A percentile compares a stretch with the other conserved stretches of the same genome.
These are phyloP conservation scores for Globisporangium mamillatum DNA, from an alignment of 352 stramenopile species.

Conservation along the genomic window DNA sequence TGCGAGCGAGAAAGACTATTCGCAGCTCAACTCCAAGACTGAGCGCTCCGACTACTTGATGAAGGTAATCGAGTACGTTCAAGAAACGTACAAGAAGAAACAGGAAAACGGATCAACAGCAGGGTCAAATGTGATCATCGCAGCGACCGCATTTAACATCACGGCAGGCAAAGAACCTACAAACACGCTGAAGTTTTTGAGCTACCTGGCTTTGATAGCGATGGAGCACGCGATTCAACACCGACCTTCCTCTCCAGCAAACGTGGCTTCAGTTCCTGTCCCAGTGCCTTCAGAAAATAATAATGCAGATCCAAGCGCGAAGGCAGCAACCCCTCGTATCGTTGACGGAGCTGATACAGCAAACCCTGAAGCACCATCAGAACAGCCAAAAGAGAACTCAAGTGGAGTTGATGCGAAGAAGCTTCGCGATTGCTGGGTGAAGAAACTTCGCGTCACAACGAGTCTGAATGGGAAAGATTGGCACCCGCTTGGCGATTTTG, in stretches of 20 bases:
- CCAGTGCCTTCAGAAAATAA: background rate
- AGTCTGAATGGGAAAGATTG: constrained; percentile 69
- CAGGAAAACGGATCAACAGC: constrained; percentile 17
- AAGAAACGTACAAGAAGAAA: constrained; percentile 45
- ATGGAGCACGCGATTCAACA: constrained; percentile 50
- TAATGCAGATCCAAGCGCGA: background rate
- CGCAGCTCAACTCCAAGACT: constrained; percentile 60
- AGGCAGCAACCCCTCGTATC: background rate
- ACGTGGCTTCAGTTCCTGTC: background rate
- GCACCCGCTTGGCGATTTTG: constrained; percentile 55
- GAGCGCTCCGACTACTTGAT: constrained; percentile 74
- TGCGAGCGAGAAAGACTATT: constrained; percentile 56
- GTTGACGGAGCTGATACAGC: background rate
- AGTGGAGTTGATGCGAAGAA: background rate
- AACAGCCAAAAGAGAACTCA: background rate
- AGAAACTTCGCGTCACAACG: constrained; percentile 48
- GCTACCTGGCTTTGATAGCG: constrained; percentile 54
- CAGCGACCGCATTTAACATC: constrained; percentile 75
- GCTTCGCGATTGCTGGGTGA: constrained; percentile 51
- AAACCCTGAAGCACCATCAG: background rate
- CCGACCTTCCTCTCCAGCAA: constrained; percentile 10
- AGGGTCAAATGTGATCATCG: constrained; percentile 39
- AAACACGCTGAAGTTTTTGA: constrained; percentile 78
- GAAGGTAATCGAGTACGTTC: constrained; percentile 72
- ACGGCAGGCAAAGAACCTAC: constrained; percentile 69